Base-by-base conservation (phyloP, 352 stramenopile genomes). In the Pythium chondricola region DNA sequence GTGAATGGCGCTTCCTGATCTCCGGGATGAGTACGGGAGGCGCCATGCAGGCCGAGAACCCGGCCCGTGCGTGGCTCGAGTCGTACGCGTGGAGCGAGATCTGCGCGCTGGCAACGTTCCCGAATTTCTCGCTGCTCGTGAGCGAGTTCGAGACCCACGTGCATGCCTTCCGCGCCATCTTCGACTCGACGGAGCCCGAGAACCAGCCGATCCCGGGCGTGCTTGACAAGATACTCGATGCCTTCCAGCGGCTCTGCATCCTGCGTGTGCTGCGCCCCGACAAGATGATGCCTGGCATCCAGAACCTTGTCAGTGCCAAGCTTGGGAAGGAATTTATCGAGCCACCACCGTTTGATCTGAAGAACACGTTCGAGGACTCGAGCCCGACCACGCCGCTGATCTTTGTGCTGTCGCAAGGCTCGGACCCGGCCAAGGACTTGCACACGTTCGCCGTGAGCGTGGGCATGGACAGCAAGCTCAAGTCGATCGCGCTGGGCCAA, bases 331-430 rank as follows among this genome's bases (percentile, higher is more conserved):
- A 75, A 14, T 98, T 97, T 37, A 96, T 96, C 16, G 88, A 98
- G 65, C 87, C 85, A 3, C 93, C 93, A 4, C 74, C 85, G 17
- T 95, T 96, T 27, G 85, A 93, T 45, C 73, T 98, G 46, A 83
- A 77, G 25, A 88, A 92, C 24, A 93, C 95, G 13, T 97, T 97
- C 51, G 72, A 74, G 7, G 91, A 97, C 44, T 85, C 94, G 18
- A 93, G 77, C 9, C 71, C 90, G 14, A 79, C 71, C 30, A 97
- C 91, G 1, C 92, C 92, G 1, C 75, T 96, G 17, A 97, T 98
- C 27, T 98, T 98, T 38, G 86, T 98, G 25, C 62, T 98, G 0
- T 97, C 86, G 2, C 93, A 87, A 16, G 92, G 92, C n/a, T 96
- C 91, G 0, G 92, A 98, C 58, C 92, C 92, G 11, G 95, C 92